Base-by-base conservation (phyloP, 768 basidiomycete genomes). In the Clavaria fumosa region DNA sequence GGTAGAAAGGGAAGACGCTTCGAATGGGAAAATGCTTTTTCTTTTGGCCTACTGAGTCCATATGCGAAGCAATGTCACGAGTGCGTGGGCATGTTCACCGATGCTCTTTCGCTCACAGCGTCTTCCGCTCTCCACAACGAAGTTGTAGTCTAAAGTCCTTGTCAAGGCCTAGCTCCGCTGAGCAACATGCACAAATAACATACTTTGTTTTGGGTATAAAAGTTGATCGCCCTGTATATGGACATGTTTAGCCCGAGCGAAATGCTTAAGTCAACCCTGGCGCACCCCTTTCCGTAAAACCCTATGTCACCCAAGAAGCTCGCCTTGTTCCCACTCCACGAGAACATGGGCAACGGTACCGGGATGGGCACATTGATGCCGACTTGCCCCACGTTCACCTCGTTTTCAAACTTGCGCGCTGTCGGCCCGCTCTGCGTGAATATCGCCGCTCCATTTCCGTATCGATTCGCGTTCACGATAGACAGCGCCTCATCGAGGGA, bases 351-450 rank as follows among this genome's bases (percentile, higher is more conserved):
- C 39, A 71, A 50, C 31, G 93, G 93, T 4, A 99, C 93, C 10
- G 89, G 84, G 35, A 88, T 88, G 3, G 85, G 83, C 6, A 90
- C 78, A 53, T 91, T 96, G 55, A 96, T 75, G 31, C 93, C 93
- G 50, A 99, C 73, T 57, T 85, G 89, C 17, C 90, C 90, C 37
- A 88, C 77, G 45, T 96, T 84, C 37, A 93, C 76, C 32, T 77
- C 69, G 9, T 63, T 64, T 60, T 97, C 93, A 44, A 95, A 99
- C 56, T 82, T 85, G 39, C 93, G 75, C 12, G 90, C 93, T 5
- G 89, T 88, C 23, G 93, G 85, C 11, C 93, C 95, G 10, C 81
- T 85, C 59, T 95, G 86, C 15, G 93, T 99, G 56, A 96, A 97
- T 53, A 95, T 86, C 15, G 89, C 84, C 21, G 90, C 75, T 21